Base-by-base conservation (phyloP, 495 filamentous ascomycete genomes). In the Aspergillus ellipticus region DNA sequence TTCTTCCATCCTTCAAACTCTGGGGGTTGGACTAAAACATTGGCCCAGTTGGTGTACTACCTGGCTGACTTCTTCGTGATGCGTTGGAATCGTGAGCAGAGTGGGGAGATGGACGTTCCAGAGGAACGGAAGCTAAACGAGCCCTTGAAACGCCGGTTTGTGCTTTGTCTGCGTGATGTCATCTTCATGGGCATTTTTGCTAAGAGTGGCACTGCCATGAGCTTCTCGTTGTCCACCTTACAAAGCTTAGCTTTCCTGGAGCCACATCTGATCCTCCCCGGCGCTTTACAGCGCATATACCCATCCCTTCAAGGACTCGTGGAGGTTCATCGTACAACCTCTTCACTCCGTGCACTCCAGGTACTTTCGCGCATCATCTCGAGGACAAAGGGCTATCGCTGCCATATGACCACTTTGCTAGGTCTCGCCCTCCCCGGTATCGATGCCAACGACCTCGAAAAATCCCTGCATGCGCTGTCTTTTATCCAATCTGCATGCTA, bases 1-100 rank as follows among this genome's bases (percentile, higher is more conserved):
- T 99, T 97, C 74, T 99, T 96, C 77, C 94, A 99, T 60, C 94
- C 94, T 16, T 97, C 95, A 10, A 99, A 99, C 68, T 89, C 94
- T 45, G 94, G 94, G 8, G 74, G 66, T 37, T 99, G 94, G 94
- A 96, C 93, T 0, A 90, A 85, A 66, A 90, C 90, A 47, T 74
- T 99, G 16, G 86, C 90, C 0, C 92, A 97, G 64, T 77, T 99
- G 46, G 88, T 95, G 22, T 97, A 89, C 70, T 97, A 95, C 70
- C 79, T 97, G 2, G 85, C 90, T 6, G 94, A 99, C 67, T 92
- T 96, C 64, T 99, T 99, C 64, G 89, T 97, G 26, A 96, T 96
- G 79, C 87, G 94, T 26, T 97, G 92, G 92, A 96, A 97, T 60
- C 85, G 91, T 42, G 94, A 99, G 69, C 87, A 87, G 63, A 96